Base-by-base conservation (phyloP, 2,329 filamentous ascomycete species). In the Zopfia rhizophila region DNA sequence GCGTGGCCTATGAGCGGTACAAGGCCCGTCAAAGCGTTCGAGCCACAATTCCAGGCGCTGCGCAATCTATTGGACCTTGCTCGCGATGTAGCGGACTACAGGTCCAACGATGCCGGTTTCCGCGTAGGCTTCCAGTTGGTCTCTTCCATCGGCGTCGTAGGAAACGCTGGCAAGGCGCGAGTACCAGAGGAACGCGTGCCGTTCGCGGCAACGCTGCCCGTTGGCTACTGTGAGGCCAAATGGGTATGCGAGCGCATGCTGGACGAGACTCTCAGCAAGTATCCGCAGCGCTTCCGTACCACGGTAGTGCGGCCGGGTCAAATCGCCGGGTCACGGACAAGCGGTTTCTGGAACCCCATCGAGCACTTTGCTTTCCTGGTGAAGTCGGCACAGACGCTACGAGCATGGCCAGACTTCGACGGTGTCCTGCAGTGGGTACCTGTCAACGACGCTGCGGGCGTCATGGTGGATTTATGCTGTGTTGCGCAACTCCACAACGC, bases 1-100 rank as follows among this genome's bases (percentile, higher is more conserved):
- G 78, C 79, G 0, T 82, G 77, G 76, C 73, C 72, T 0, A 81
- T 83, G 60, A 80, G 81, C 62, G 81, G 78, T 60, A 80, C 78
- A 56, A 72, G 81, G 17, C 63, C 72, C 1, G 49, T 81, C 10
- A 67, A 73, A 23, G 78, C 74, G 0, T 83, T 82, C 40, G 77
- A 79, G 56, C 69, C 75, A 0, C 75, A 81, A 51, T 73, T 83
- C 28, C 67, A 74, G 3, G 75, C 77, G 3, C 74, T 83, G 40
- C 74, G 78, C 6, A 75, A 78, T 48, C 63, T 85, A 5, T 70
- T 79, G 5, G 61, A 77, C 23, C 61, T 82, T 3, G 75, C 76
- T 0, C 43, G 65, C 2, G 69, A 72, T 0, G 62, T 67, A 10
- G 58, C 67, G 2, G 32, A 38, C 7, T 16, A 6, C 22, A 8